A percentile compares a stretch with the other conserved stretches of the same genome.
Evolutionary conservation across 495 filamentous ascomycete species (phyloP).

Genomic region (Penicillium canescens): DNA sequence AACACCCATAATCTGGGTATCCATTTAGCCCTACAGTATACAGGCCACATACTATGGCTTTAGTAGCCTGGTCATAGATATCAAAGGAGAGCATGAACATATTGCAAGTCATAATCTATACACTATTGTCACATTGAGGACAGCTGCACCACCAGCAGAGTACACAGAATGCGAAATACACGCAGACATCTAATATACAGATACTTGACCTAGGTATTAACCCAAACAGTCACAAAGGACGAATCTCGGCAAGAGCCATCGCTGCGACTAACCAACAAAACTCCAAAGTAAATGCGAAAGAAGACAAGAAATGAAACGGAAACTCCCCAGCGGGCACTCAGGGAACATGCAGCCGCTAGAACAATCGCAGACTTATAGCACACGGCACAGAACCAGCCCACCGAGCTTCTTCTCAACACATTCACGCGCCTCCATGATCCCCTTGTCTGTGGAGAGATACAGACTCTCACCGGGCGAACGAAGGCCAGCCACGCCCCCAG

Average conservation of each 20-base stretch:
- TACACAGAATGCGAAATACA: constrained; percentile 23
- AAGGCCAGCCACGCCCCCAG: constrained; percentile 67
- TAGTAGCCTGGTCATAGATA: neutral
- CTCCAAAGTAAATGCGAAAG: constrained; percentile 47
- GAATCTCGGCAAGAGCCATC: constrained; percentile 32
- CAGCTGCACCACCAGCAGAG: constrained; percentile 19
- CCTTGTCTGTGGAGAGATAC: constrained; percentile 75
- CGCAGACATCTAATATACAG: constrained; percentile 42
- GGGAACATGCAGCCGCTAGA: neutral
- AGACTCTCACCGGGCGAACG: constrained; percentile 79
- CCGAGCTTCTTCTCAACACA: constrained; percentile 83
- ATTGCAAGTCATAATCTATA: constrained; percentile 32
- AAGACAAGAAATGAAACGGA: constrained; percentile 17
- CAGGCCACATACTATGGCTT: neutral
- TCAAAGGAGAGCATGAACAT: constrained; percentile 15
- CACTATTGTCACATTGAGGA: constrained; percentile 18
- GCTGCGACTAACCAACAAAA: constrained; percentile 41
- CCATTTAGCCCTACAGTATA: neutral
- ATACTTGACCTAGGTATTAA: constrained; percentile 35
- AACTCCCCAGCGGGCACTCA: constrained; percentile 11
- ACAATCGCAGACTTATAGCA: constrained; percentile 34
- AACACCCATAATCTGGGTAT: no score
- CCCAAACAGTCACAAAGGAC: constrained; percentile 35
- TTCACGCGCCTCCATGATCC: constrained; percentile 83
- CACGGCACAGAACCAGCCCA: constrained; percentile 79